phyloP scores from a whole-genome alignment of 2,329 filamentous ascomycete genomes.

The Calonectria honghensis region DNA sequence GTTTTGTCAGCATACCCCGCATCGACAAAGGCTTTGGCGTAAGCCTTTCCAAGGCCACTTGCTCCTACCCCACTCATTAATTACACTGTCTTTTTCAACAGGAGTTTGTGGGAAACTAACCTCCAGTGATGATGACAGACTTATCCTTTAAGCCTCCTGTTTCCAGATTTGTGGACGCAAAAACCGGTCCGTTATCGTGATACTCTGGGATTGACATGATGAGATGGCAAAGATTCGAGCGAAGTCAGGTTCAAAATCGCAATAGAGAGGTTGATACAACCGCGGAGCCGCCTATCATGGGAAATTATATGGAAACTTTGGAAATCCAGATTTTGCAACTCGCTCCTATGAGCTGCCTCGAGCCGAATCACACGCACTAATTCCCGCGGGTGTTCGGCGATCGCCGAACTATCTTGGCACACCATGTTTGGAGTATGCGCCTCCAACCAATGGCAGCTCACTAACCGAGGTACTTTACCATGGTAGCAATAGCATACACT shows the following conservation, averaged over 20 bases:
- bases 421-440: neutral
- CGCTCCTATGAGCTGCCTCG: neutral
- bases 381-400: neutral
- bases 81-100: neutral
- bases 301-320: neutral
- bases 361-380: neutral
- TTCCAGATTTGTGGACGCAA: neutral
- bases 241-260: neutral
- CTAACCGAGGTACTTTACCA: neutral
- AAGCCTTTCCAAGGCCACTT: constrained; percentile 35
- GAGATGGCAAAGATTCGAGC: neutral
- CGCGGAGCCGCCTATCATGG: neutral
- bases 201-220: constrained; percentile 37
- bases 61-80: constrained; percentile 6
- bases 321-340: neutral
- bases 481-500: no score
- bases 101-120: neutral
- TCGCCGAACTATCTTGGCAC: neutral
- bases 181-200: constrained; percentile 10
- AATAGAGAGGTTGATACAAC: neutral
- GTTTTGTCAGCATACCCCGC: constrained; percentile 16
- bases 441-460: neutral
- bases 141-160: neutral
- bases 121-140: constrained; percentile 37
- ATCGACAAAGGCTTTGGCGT: constrained; percentile 26